Evolutionary conservation across 768 basidiomycete species (phyloP).

Genomic region (Suillus subalutaceus): DNA sequence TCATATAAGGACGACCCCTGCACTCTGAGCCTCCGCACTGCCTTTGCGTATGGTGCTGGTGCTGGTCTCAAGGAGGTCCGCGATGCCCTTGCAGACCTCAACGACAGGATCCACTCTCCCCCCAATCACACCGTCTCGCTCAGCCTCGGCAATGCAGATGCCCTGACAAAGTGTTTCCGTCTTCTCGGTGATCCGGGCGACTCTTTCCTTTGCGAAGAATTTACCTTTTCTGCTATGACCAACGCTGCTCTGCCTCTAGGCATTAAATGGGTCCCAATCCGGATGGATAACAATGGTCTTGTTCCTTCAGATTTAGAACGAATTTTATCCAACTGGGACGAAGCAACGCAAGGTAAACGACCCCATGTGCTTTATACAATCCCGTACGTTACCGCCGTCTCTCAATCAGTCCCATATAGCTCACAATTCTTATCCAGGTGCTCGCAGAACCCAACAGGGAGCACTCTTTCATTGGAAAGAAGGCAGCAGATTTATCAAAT

Average conservation of each 20-base stretch:
- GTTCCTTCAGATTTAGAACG: conserved; percentile 52
- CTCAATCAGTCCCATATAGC: not conserved
- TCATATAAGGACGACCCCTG: conserved; percentile 33
- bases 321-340: conserved; percentile 47
- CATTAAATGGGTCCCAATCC: conserved; percentile 45
- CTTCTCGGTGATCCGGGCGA: conserved; percentile 46
- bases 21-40: conserved; percentile 33
- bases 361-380: conserved; percentile 56
- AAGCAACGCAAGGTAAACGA: conserved; percentile 43
- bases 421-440: conserved; percentile 22
- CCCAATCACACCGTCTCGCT: conserved; percentile 37
- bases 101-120: conserved; percentile 37
- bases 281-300: conserved; percentile 53
- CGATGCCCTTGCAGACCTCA: conserved; percentile 37
- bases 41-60: conserved; percentile 44
- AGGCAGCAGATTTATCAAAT: conserved; percentile 51
- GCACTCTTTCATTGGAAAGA: conserved; percentile 46
- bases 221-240: conserved; percentile 44
- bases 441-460: conserved; percentile 55
- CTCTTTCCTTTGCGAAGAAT: conserved; percentile 47
- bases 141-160: conserved; percentile 45
- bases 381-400: conserved; percentile 37
- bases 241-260: conserved; percentile 44
- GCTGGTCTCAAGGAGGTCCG: conserved; percentile 37
- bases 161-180: conserved; percentile 44